Base-by-base conservation (phyloP, 2,329 filamentous ascomycete species). In the Cladosporium sp. region DNA sequence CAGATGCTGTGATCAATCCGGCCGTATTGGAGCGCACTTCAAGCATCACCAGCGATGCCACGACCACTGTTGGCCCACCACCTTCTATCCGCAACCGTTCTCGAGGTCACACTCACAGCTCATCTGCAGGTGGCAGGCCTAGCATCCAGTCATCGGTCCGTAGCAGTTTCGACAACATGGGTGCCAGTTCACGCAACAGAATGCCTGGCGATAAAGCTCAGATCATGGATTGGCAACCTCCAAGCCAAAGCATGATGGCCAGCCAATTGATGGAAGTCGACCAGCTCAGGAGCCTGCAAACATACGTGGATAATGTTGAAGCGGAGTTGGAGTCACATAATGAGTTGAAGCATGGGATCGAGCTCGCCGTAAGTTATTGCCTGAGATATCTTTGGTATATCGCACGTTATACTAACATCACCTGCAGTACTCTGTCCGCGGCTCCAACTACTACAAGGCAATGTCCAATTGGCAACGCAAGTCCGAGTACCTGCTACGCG, bases 401-500 rank as follows among this genome's bases (percentile, higher is more conserved):
- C 18, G 23, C 6, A 46, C 2, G 1, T n/a, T 4, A 28, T 52
- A 40, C 18, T 31, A 60, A 58, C 31, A 26, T 37, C 31, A 26
- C 18, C 12, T 58, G 26, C 68, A 86, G 84, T 98, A 96, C 76
- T 93, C 92, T 16, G 91, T 92, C 3, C 87, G 93, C 33, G 90
- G 94, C 67, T 85, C 87, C 44, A 98, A 98, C 73, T 86, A 89
- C 18, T 83, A 82, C 68, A 93, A 91, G 78, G 92, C 94, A 18
- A 94, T 98, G 91, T 85, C 89, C 23, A 99, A 99, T 78, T 99
- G 95, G 94, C 93, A 99, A 82, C 89, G 91, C 74, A 98, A 98
- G 81, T 96, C 92, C 65, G 89, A 91, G 33, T 97, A 98, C 76
- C 81, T 99, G 49, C 84, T 98, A 14, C 85, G 91, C 40, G 95